Evolutionary conservation across 768 basidiomycete species (phyloP).

Genomic region (Agaricus bisporus): DNA sequence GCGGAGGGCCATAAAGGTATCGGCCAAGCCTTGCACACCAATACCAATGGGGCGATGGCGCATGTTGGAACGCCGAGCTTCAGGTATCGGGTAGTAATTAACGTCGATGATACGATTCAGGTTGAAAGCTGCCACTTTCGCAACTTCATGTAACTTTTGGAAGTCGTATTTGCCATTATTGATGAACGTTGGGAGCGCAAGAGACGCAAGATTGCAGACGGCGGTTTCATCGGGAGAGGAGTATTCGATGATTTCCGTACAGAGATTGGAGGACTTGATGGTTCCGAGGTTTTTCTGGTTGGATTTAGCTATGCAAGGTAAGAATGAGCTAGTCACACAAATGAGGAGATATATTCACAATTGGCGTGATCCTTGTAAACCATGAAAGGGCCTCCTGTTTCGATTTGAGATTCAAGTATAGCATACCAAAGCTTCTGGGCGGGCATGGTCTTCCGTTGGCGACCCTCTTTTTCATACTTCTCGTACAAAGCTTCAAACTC

Average conservation of each 20-base stretch:
- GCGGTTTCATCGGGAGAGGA: slow-evolving; percentile 96
- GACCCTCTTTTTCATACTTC: slow-evolving; percentile 86
- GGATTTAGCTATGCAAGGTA: slow-evolving; percentile 64
- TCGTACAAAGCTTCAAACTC: slow-evolving; percentile 87
- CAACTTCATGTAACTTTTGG: slow-evolving; percentile 88
- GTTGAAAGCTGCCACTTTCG: slow-evolving; percentile 90
- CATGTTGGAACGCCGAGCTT: slow-evolving; percentile 90
- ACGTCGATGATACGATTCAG: slow-evolving; percentile 91
- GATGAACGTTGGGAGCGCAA: slow-evolving; percentile 92
- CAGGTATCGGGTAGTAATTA: slow-evolving; percentile 93
- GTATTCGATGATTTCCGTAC: slow-evolving; percentile 99
- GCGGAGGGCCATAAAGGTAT: slow-evolving; percentile 95
- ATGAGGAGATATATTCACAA: slow-evolving; percentile 38
- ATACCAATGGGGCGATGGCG: slow-evolving; percentile 97
- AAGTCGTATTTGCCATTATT: slow-evolving; percentile 83
- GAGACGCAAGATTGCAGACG: slow-evolving; percentile 96
- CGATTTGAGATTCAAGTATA: slow-evolving; percentile 92
- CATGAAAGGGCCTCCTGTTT: slow-evolving; percentile 99
- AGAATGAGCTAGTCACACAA: not conserved
- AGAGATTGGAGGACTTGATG: slow-evolving; percentile 98
- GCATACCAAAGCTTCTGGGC: slow-evolving; percentile 99
- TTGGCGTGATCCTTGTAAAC: slow-evolving; percentile 97
- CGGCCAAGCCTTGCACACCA: slow-evolving; percentile 96
- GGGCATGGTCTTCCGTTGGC: slow-evolving; percentile 75
- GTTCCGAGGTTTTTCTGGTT: slow-evolving; percentile 98